Evolutionary conservation across 805 yeast genomes (phyloP), one percentile per base, ranked within the genome.

Genomic region (Candida koratica): DNA sequence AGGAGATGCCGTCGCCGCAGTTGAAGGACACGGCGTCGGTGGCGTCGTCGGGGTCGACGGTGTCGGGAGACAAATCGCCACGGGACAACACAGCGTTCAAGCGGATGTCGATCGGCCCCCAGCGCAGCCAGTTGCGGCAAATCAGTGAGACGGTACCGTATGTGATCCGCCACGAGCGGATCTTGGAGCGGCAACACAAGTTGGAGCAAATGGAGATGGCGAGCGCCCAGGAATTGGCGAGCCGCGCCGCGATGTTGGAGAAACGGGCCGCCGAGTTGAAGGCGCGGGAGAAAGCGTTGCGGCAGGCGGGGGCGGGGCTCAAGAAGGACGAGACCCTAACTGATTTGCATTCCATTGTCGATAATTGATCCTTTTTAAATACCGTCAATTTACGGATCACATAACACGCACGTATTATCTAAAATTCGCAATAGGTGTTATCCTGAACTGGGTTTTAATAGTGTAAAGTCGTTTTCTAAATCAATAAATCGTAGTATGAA

Each of bases 141-240:
- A 78, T 84, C 38, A 80, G 88, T 28, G 90, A 83, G 52, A 84
- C 93, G 1, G 85, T 84, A 16, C 94, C 94, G n/a, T 84, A 84
- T 48, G 81, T 83, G 22, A 63, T 84, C 43, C 74, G 85, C 53
- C 90, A 84, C 56, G 90, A 84, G 57, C 73, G 82, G 39, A 73
- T 84, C 38, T 60, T 78, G 45, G 81, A 82, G 35, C 79, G 84
- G 56, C 89, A 84, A 52, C 85, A 79, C 39, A 84, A 81, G 60
- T 62, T 84, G 34, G 89, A 84, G 54, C 87, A 84, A 48, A 61
- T 84, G 60, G 94, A 84, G 55, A 80, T 81, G 51, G 81, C 80
- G 44, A 76, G 84, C 36, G 93, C 90, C 0, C 72, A 71, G 51
- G 90, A 83, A 49, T 64, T 84, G 49, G 77, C 86, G 18, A 67